Evolutionary conservation across 116 monocot species (phyloP).

Genomic region (Iris pallida): DNA sequence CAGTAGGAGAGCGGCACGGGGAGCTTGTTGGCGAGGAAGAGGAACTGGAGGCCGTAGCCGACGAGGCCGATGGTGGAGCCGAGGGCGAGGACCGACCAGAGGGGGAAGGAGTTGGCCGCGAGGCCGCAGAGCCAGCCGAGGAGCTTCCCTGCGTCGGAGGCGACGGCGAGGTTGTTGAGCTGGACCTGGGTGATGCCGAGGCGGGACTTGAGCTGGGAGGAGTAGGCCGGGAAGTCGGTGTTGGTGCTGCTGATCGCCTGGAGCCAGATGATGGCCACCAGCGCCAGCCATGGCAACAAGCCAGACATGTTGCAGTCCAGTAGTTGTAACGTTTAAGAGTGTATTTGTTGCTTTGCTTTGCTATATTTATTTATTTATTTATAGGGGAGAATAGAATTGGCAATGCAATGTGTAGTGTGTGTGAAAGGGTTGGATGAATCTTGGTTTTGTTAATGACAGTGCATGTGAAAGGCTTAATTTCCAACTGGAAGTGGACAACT

Average conservation of each 20-base stretch:
- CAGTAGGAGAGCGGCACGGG: constrained; percentile 6
- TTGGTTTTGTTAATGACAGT: too few species aligned
- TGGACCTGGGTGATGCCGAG: constrained; percentile 22
- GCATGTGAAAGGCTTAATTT: too few species aligned
- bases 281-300: constrained; percentile 29
- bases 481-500: too few species aligned
- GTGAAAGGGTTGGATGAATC: too few species aligned
- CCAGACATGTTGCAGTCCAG: too few species aligned
- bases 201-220: constrained; percentile 27
- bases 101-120: constrained; percentile 10
- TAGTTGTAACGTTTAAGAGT: too few species aligned
- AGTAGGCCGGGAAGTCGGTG: constrained; percentile 46
- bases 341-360: too few species aligned
- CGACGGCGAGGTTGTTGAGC: constrained; percentile 28
- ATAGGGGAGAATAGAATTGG: too few species aligned
- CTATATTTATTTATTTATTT: too few species aligned
- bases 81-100: constrained; percentile 14
- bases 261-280: constrained; percentile 32
- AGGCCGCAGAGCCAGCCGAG: constrained; percentile 27
- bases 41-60: constrained; percentile 35
- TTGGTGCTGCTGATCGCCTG: constrained; percentile 34
- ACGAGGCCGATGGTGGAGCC: constrained; percentile 15
- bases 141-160: constrained; percentile 29
- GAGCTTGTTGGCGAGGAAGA: constrained; percentile 15
- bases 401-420: too few species aligned